Percentiles rank a stretch among this genome's conserved stretches.
Conservation (phyloP, 106 monocot genomes). For the Dioscorea dumetorum region DNA sequence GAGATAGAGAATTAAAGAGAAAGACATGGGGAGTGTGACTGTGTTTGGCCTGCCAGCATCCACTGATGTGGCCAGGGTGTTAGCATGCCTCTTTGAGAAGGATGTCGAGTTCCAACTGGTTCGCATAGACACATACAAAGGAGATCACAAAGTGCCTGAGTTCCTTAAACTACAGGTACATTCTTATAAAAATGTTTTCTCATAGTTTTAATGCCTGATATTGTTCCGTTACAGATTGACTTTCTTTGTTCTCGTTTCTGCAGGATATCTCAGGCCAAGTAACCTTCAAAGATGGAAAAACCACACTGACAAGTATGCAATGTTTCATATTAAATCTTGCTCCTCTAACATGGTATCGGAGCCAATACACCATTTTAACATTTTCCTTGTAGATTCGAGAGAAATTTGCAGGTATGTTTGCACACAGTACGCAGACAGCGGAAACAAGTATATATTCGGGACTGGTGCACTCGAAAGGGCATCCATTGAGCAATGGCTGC, state of each 20-base stretch:
- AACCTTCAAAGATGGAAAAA: constrained; percentile 10
- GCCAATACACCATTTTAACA: no score
- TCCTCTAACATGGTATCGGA: no score
- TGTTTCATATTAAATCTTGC: background rate
- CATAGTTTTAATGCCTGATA: background rate
- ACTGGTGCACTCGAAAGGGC: constrained; percentile 17
- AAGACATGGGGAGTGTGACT: constrained; percentile 21
- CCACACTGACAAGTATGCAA: constrained; percentile 1
- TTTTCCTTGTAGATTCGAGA: constrained; percentile 12
- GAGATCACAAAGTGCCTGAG: constrained; percentile 20
- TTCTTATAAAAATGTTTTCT: background rate
- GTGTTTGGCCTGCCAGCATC: constrained; percentile 33
- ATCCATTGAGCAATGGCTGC: constrained; percentile 29
- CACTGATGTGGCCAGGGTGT: constrained; percentile 28
- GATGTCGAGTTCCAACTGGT: constrained; percentile 39
- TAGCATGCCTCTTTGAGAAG: constrained; percentile 37
- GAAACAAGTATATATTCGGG: constrained; percentile 16
- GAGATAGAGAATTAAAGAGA: background rate
- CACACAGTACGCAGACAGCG: constrained; percentile 11
- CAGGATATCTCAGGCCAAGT: constrained; percentile 15
- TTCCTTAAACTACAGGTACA: constrained; percentile 26
- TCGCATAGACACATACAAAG: constrained; percentile 30
- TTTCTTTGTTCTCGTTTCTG: background rate
- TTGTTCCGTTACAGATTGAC: background rate
- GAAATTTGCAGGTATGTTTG: constrained; percentile 21